Conservation (phyloP, 176 grass and related monocot species). For the Eragrostis curvula region DNA sequence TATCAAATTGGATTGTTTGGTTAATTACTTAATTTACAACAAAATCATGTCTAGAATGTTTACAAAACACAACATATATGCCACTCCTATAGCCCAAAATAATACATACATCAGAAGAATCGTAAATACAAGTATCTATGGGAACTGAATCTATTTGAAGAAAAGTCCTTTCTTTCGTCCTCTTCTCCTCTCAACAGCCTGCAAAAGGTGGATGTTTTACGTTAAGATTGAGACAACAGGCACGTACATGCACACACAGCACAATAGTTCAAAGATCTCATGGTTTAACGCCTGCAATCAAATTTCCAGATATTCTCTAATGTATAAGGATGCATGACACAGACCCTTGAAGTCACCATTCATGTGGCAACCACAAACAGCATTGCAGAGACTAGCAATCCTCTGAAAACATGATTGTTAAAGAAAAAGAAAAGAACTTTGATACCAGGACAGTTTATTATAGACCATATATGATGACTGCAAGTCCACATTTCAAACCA, state of each 20-base stretch:
- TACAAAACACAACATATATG: constrained; percentile 29
- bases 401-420: not conserved
- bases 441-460: not conserved
- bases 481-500: not conserved
- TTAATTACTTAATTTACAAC: constrained; percentile 22
- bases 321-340: not conserved
- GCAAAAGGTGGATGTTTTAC: constrained; percentile 19
- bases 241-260: not conserved
- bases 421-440: not conserved
- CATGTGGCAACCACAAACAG: not conserved
- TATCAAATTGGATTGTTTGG: not conserved
- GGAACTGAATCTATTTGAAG: constrained; percentile 73
- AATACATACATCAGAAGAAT: constrained; percentile 19
- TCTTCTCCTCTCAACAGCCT: constrained; percentile 91
- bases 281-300: not conserved
- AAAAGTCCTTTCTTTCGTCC: constrained; percentile 74
- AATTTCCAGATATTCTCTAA: not conserved
- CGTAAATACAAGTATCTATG: constrained; percentile 10
- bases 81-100: constrained; percentile 3
- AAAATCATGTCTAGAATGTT: not conserved
- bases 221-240: constrained; percentile 10
- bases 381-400: not conserved
- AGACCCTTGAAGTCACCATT: not conserved
- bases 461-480: constrained; percentile 7
- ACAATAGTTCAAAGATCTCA: not conserved